Base-by-base conservation (phyloP, 2,329 filamentous ascomycete genomes). In the Aureobasidium sp. region DNA sequence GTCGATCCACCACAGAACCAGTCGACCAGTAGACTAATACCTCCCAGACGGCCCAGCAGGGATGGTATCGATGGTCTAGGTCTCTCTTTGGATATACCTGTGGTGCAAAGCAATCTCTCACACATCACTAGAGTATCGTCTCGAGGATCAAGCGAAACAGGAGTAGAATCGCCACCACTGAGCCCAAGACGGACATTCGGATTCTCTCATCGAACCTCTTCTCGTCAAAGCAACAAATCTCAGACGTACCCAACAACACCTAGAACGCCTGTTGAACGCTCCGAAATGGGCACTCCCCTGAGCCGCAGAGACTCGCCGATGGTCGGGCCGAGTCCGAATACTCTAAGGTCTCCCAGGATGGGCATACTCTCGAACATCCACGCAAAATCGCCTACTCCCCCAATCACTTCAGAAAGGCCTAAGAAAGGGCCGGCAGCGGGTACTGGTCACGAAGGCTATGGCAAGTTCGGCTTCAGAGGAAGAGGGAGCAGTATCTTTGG, bases 361-460 rank as follows among this genome's bases (percentile, higher is more conserved):
- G 25, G 31, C 4, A 33, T 57, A 35, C 40, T 57, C 8, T 31
- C 53, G 3, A 57, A 31, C 5, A 15, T 21, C 11, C 29, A 33
- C 27, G 43, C 17, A 10, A 42, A 57, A 6, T 35, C 53, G 9
- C 9, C 53, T 13, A 57, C 40, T 23, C 53, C 40, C 10, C 27
- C 47, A 19, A 38, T 54, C 17, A 15, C 40, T n/a, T 31, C 55
- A 11, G 81, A 85, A n/a, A 84, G 81, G 69, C 63, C 77, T 25
- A 82, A 88, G 29, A 93, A 90, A 72, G 92, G 93, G 0, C 93
- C 93, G 23, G 84, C 82, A 17, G 93, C 93, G 42, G 93, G 93
- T n/a, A 97, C 93, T 38, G 93, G 93, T 0, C 91, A 97, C 68
- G 93, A 97, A 75, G 88, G 88, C 1, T 92, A 93, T 67, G 87